Percentiles rank a stretch among this genome's conserved stretches.
Conservation (phyloP, 306 rosid genomes). For the Alnus glutinosa region DNA sequence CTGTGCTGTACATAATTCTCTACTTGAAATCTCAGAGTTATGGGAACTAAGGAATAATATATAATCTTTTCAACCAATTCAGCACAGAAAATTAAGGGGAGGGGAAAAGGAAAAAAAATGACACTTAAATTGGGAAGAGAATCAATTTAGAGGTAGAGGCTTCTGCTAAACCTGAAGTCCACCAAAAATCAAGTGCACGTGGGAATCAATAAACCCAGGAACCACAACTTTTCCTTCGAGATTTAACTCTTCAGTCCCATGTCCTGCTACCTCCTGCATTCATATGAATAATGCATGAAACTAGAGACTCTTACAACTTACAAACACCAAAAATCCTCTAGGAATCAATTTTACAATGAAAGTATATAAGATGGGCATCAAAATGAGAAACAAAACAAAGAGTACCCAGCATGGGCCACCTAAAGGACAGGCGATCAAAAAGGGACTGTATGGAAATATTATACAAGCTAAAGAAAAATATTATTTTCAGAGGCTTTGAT, state of each 20-base stretch:
- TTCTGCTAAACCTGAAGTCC: conserved; percentile 67
- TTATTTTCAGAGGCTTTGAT: too few relatives aligned
- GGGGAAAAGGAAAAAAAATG: background rate
- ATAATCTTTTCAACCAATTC: background rate
- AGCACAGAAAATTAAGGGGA: background rate
- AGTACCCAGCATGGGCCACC: background rate
- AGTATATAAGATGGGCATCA: background rate
- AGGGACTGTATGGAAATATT: too few relatives aligned
- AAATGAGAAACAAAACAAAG: background rate
- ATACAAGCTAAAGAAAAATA: too few relatives aligned
- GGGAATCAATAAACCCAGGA: conserved; percentile 91
- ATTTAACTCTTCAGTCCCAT: conserved; percentile 61
- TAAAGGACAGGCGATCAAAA: too few relatives aligned
- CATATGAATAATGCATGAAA: conserved; percentile 4
- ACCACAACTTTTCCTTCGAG: conserved; percentile 76
- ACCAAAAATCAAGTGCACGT: conserved; percentile 65
- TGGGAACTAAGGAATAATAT: background rate
- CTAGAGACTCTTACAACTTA: background rate
- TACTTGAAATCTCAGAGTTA: background rate
- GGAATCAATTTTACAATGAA: background rate
- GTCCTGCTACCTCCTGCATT: conserved; percentile 64
- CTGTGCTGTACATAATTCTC: background rate
- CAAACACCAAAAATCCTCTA: background rate
- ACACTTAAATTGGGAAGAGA: background rate
- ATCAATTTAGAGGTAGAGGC: conserved; percentile 6